Conservation (phyloP, 2,329 filamentous ascomycete species). For the Lachnellula hyalina region DNA sequence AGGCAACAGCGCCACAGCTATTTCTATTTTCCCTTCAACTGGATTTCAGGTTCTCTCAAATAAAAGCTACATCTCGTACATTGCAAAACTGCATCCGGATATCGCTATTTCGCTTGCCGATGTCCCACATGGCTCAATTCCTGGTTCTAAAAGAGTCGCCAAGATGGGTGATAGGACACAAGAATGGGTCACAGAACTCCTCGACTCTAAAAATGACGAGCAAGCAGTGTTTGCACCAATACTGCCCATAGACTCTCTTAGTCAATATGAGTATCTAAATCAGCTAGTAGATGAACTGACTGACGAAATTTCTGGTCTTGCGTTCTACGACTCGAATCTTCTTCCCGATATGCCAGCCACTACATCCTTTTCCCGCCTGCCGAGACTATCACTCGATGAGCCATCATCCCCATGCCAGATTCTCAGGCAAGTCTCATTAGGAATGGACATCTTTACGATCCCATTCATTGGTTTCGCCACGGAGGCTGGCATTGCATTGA, state of each 20-base stretch:
- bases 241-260: constrained; percentile 66
- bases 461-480: constrained; percentile 71
- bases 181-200: constrained; percentile 68
- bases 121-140: constrained; percentile 50
- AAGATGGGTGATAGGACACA: constrained; percentile 87
- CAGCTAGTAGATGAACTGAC: constrained; percentile 61
- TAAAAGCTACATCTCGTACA: constrained; percentile 61
- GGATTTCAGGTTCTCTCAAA: constrained; percentile 71
- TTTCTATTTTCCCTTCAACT: constrained; percentile 79
- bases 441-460: constrained; percentile 73
- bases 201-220: constrained; percentile 36
- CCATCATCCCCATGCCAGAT: constrained; percentile 70
- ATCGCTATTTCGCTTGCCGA: constrained; percentile 77
- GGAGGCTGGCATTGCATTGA: constrained; percentile 78
- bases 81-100: constrained; percentile 67
- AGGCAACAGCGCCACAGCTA: constrained; percentile 62
- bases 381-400: constrained; percentile 68
- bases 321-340: constrained; percentile 70
- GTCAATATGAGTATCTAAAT: constrained; percentile 76
- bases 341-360: constrained; percentile 60
- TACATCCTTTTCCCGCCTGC: constrained; percentile 52
- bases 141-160: constrained; percentile 65
- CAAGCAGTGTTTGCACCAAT: constrained; percentile 58
- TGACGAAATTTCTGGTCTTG: constrained; percentile 60
- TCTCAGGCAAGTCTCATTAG: constrained; percentile 68